A percentile compares a stretch with the other conserved stretches of the same genome.
These are phyloP conservation scores for Fusarium sp. DNA, from an alignment of 2,329 filamentous ascomycete species.

Conservation along the genomic window DNA sequence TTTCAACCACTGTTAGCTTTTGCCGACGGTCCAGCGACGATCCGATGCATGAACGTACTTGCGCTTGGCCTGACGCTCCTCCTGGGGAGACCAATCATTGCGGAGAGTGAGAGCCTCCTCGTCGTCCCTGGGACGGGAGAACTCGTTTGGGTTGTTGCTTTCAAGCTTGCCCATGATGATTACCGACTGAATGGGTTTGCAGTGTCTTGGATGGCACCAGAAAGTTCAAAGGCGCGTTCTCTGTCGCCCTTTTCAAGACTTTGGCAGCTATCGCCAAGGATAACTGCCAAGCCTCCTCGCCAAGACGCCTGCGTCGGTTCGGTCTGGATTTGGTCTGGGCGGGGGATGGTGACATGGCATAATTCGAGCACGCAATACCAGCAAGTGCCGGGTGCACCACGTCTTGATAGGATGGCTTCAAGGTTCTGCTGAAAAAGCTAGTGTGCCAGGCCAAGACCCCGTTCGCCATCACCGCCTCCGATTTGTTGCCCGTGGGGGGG, in stretches of 20 bases:
- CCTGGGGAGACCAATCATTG: conserved; percentile 49
- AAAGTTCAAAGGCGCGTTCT: background rate
- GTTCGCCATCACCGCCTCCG: conserved; percentile 30
- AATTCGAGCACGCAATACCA: conserved; percentile 39
- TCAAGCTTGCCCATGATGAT: conserved; percentile 38
- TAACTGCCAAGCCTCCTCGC: conserved; percentile 1
- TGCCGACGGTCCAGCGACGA: background rate
- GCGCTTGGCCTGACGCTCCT: conserved; percentile 51
- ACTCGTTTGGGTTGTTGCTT: conserved; percentile 18
- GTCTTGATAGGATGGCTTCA: conserved; percentile 14
- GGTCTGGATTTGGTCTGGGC: conserved; percentile 21
- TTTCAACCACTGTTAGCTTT: background rate
- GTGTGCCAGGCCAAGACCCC: conserved; percentile 20
- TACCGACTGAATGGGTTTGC: background rate
- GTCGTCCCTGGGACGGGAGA: conserved; percentile 38
- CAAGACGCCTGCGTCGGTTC: background rate
- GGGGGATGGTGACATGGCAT: conserved; percentile 27
- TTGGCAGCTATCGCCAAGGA: background rate
- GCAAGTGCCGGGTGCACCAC: conserved; percentile 18
- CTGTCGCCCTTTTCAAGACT: conserved; percentile 17
- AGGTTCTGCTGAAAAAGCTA: conserved; percentile 4
- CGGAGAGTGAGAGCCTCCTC: conserved; percentile 43
- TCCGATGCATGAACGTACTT: conserved; percentile 44
- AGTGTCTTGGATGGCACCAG: background rate
- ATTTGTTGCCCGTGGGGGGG: conserved; percentile 27